Evolutionary conservation across 768 basidiomycete species (phyloP), one percentile per base, ranked within the genome.

Genomic region (Trametes cinnabarina): DNA sequence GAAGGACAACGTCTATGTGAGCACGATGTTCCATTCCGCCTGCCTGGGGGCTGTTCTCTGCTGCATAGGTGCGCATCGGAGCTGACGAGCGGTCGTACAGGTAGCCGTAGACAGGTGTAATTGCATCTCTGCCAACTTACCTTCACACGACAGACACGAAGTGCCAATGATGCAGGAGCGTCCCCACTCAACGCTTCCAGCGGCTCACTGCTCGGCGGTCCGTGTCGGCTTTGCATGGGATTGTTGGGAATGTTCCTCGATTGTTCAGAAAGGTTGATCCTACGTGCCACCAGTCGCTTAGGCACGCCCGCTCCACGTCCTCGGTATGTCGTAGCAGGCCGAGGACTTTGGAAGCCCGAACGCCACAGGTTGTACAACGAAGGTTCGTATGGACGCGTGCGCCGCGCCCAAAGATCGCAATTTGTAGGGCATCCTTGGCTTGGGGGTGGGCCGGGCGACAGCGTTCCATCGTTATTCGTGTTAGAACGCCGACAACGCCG

Each of bases 401-500:
- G 34, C 54, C n/a, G 26, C 28, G 23, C 23, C 44, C 52, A 30
- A 20, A 55, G 43, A 22, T n/a, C 35, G 53, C 25, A 47, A 39
- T 39, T 15, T 8, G 28, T 35, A 12, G 9, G 46, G 39, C 25
- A 35, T 25, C 39, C 53, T 37, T 46, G 37, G 44, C 4, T 22
- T 42, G 41, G 17, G 44, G 23, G 12, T 23, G 22, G 44, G 23
- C 23, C 44, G 22, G 25, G 44, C 12, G 25, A 30, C 22, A 23
- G 47, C 53, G 46, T 47, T 47, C 54, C 47, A 47, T 47, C 40
- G 46, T 9, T 28, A 37, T 47, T 37, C 9, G 20, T 15, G 37
- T 46, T 47, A 55, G 54, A 55, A 55, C 54, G 37, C 54, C 54
- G 54, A 41, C 54, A 30, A 35, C 26, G 25, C 54, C 54, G 54